Evolutionary conservation across 768 basidiomycete genomes (phyloP).

Genomic region (Lentinula raphanica): DNA sequence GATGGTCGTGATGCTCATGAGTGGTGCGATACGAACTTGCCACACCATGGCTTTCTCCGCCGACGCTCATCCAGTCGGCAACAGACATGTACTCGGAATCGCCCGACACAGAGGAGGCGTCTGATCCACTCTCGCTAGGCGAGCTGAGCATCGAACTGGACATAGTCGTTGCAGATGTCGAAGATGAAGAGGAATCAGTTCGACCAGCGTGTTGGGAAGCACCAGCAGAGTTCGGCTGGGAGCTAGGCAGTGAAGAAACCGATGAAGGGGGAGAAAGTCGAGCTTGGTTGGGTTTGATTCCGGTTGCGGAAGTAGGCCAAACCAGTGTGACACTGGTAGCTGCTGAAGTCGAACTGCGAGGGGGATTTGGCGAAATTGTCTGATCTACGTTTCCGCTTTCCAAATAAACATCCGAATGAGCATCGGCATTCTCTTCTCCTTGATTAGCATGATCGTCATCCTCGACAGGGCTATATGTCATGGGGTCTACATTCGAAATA

Average conservation of each 20-base stretch:
- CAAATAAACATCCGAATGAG: slow-evolving; percentile 6
- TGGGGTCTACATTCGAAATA: slow-evolving; percentile 7
- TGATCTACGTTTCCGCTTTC: not conserved
- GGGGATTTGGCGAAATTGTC: not conserved
- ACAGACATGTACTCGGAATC: slow-evolving; percentile 3
- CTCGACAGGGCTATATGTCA: not conserved
- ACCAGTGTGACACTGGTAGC: slow-evolving; percentile 9
- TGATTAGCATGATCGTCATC: slow-evolving; percentile 7
- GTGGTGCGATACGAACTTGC: not conserved
- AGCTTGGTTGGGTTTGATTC: not conserved
- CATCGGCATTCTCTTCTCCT: slow-evolving; percentile 5
- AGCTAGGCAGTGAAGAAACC: not conserved
- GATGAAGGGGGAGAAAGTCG: not conserved
- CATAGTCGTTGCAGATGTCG: not conserved
- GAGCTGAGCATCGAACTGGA: not conserved
- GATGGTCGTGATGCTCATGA: not conserved
- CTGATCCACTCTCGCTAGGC: not conserved
- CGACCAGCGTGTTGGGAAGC: not conserved
- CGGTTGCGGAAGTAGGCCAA: slow-evolving; percentile 15
- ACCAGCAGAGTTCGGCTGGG: not conserved
- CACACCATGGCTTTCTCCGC: not conserved
- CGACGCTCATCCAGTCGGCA: not conserved
- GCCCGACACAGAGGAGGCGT: not conserved
- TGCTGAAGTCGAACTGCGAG: slow-evolving; percentile 11
- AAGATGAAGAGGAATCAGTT: not conserved